Evolutionary conservation across 768 basidiomycete species (phyloP).

Genomic region (Agrocybe pediades): DNA sequence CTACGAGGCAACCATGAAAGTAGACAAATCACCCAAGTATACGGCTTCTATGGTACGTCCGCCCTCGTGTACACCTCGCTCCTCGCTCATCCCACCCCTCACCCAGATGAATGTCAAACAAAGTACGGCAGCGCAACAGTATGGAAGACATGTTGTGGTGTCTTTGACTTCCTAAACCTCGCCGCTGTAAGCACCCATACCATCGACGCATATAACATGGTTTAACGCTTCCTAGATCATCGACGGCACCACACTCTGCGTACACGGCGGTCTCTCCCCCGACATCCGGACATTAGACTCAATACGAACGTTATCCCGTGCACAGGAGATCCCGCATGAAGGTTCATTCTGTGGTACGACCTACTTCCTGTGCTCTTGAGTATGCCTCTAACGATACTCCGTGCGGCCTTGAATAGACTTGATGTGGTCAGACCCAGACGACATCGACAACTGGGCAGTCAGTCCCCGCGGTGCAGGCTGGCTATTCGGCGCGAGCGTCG

Average conservation of each 20-base stretch:
- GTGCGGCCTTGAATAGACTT: constrained; percentile 59
- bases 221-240: constrained; percentile 66
- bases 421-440: constrained; percentile 99
- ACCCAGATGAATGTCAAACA: constrained; percentile 91
- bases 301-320: constrained; percentile 87
- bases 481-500: constrained; percentile 88
- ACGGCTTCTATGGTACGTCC: constrained; percentile 92
- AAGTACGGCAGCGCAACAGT: constrained; percentile 95
- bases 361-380: neutral
- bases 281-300: constrained; percentile 96
- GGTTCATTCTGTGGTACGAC: constrained; percentile 91
- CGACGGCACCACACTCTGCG: constrained; percentile 89
- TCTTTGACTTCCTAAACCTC: constrained; percentile 94
- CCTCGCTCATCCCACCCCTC: neutral
- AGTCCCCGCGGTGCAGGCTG: constrained; percentile 96
- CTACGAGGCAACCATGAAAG: constrained; percentile 97
- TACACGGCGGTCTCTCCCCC: constrained; percentile 95
- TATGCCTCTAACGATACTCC: neutral
- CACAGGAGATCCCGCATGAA: constrained; percentile 98
- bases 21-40: constrained; percentile 96
- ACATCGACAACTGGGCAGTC: constrained; percentile 95
- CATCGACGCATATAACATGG: neutral
- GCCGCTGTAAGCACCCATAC: constrained; percentile 68
- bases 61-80: neutral
- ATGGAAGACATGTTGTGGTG: constrained; percentile 97